Conservation (phyloP, 768 basidiomycete species). For the Gloeopeniophorella convolvens region DNA sequence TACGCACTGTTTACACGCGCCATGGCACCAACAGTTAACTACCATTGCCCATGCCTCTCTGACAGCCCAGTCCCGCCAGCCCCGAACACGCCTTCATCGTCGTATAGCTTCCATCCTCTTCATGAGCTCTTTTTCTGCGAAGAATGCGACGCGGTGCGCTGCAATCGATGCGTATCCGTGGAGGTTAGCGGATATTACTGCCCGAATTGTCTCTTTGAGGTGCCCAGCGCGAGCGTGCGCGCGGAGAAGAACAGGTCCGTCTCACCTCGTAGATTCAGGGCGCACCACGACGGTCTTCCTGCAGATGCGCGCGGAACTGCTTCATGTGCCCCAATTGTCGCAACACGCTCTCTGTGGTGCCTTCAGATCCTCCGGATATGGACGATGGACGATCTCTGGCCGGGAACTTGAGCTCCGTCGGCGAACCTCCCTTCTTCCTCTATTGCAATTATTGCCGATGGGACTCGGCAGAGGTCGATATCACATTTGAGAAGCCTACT, state of each 20-base stretch:
- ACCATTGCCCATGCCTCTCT: constrained; percentile 73
- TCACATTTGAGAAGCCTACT: constrained; percentile 94
- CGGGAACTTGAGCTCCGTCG: constrained; percentile 51
- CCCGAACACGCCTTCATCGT: constrained; percentile 70
- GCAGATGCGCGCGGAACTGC: constrained; percentile 95
- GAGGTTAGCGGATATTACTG: constrained; percentile 98
- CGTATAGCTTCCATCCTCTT: constrained; percentile 76
- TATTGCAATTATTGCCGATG: constrained; percentile 92
- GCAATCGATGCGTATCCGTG: constrained; percentile 84
- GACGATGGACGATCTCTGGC: constrained; percentile 46
- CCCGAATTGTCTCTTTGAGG: constrained; percentile 97
- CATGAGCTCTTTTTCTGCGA: constrained; percentile 93
- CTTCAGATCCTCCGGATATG: constrained; percentile 70
- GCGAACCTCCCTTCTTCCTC: constrained; percentile 86
- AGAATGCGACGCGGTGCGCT: constrained; percentile 94
- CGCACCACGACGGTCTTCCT: constrained; percentile 4
- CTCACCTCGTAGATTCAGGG: not conserved
- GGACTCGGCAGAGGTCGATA: constrained; percentile 88
- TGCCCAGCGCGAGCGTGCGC: constrained; percentile 95
- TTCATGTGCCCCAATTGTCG: constrained; percentile 93
- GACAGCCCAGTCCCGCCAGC: constrained; percentile 56
- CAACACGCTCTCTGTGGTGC: constrained; percentile 86
- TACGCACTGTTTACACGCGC: too few species aligned
- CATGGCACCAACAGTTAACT: constrained; percentile 44
- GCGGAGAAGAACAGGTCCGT: constrained; percentile 91